Base-by-base conservation (phyloP, 495 filamentous ascomycete species). In the Hypoxylon cercidicola region DNA sequence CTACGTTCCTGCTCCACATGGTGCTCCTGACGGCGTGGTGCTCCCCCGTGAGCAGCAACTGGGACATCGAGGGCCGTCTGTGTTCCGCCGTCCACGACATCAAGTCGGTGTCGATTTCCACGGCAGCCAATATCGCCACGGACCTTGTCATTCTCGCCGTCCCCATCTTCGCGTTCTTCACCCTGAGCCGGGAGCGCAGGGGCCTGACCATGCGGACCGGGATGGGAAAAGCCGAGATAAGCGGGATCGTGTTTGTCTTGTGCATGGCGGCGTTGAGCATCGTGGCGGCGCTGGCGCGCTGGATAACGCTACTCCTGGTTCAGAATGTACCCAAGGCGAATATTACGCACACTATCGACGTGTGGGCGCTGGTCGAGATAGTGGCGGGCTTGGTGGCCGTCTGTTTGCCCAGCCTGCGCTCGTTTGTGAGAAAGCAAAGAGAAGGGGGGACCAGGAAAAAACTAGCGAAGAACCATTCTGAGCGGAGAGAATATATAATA, bases 271-370 rank as follows among this genome's bases (percentile, higher is more conserved):
- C 69, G 25, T 57, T 77, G 40, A 69, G 62, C 12, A 77, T 77
- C 20, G n/a, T 75, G 0, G 74, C 74, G 1, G 74, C 74, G 53
- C 59, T 75, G 9, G 69, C 70, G 10, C 64, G 74, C 12, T 75
- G 73, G 57, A 52, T 68, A 0, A 69, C 64, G 35, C 65, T 77
- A 9, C 49, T 70, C 51, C 37, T 67, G 1, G 73, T 75, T 2
- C 66, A 69, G 23, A 60, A 55, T 11, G 66, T 71, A 7, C 66
- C 74, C 0, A 70, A 64, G 18, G 71, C 74, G 1, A 62, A 62
- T 15, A 75, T 77, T 18, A 74, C 73, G 12, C 74, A 75, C 54
- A 75, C 74, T 6, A 77, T 77, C 28, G 74, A 77, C 44, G 74
- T 77, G 25, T 75, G 73, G 65, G 73, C 74, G 0, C 49, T 75